phyloP scores from a whole-genome alignment of 1,139 yeast species.

The Kodamaea ohmeri region DNA sequence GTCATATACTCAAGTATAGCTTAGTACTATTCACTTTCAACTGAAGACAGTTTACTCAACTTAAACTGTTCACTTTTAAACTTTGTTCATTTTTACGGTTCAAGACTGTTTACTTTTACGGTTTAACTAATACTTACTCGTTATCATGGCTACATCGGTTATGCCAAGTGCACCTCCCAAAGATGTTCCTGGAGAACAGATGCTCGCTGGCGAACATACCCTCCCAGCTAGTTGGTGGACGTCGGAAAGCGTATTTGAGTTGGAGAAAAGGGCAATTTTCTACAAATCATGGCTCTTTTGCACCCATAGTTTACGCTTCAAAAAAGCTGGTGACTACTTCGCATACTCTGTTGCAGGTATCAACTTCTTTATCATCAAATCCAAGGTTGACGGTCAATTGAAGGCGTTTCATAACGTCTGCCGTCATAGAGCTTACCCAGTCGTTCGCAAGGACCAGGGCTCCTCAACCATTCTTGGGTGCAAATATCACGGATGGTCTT shows the following conservation, averaged over 20 bases:
- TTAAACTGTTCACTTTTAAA: too few species aligned
- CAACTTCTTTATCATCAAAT: slow-evolving; percentile 54
- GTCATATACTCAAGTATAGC: too few species aligned
- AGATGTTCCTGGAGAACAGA: slow-evolving; percentile 21
- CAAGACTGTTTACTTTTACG: too few species aligned
- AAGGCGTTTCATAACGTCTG: slow-evolving; percentile 64
- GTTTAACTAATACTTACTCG: not conserved
- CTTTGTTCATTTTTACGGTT: too few species aligned
- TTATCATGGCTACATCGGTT: slow-evolving; percentile 12
- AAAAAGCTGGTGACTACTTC: slow-evolving; percentile 56
- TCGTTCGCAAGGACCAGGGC: slow-evolving; percentile 57
- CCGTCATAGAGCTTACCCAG: slow-evolving; percentile 64
- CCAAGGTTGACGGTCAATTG: slow-evolving; percentile 46
- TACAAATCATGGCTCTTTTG: slow-evolving; percentile 56
- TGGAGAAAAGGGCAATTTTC: slow-evolving; percentile 57
- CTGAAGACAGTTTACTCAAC: too few species aligned
- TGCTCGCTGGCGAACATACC: slow-evolving; percentile 52
- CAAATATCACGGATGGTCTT: slow-evolving; percentile 66
- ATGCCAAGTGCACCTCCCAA: slow-evolving; percentile 27
- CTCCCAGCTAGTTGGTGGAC: slow-evolving; percentile 69
- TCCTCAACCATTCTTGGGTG: slow-evolving; percentile 56
- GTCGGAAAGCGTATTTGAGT: slow-evolving; percentile 53
- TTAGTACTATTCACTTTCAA: too few species aligned
- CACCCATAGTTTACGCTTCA: slow-evolving; percentile 49
- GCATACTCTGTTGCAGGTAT: slow-evolving; percentile 51